Conservation (phyloP, 1,139 yeast species). For the Kodamaea anthophila region DNA sequence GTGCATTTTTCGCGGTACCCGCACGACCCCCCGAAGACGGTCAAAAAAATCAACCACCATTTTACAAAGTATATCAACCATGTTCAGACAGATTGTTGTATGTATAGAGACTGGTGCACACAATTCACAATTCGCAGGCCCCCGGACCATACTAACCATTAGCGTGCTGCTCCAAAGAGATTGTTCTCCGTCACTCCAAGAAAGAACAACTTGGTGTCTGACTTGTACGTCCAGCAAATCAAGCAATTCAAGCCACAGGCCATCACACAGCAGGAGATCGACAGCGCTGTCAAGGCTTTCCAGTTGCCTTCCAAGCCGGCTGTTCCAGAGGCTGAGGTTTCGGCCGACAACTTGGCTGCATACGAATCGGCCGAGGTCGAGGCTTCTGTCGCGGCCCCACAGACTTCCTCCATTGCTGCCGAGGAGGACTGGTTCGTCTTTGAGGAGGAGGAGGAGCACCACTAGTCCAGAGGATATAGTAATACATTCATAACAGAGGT, state of each 20-base stretch:
- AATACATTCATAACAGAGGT: no score
- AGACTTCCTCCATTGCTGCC: constrained; percentile 38
- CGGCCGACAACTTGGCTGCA: constrained; percentile 65
- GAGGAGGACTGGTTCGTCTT: constrained; percentile 80
- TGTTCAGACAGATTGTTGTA: constrained; percentile 43
- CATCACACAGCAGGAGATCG: constrained; percentile 66
- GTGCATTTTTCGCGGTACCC: neutral
- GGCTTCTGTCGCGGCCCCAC: constrained; percentile 33
- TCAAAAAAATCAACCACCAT: constrained; percentile 7
- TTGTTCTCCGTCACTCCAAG: constrained; percentile 40
- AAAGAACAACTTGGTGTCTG: constrained; percentile 65
- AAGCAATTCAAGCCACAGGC: constrained; percentile 85
- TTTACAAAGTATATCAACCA: constrained; percentile 12
- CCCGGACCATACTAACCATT: constrained; percentile 10
- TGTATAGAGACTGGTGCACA: constrained; percentile 8
- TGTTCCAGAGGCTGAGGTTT: constrained; percentile 67
- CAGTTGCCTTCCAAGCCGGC: constrained; percentile 68
- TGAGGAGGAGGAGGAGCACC: constrained; percentile 76
- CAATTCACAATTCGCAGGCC: no score
- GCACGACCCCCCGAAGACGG: constrained; percentile 9
- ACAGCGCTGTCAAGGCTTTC: constrained; percentile 78
- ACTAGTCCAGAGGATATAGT: no score
- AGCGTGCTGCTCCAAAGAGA: constrained; percentile 36
- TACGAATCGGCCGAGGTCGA: constrained; percentile 78
- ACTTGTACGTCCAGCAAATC: constrained; percentile 80